phyloP scores from a whole-genome alignment of 352 stramenopile species.

The Phytophthora lateralis region DNA sequence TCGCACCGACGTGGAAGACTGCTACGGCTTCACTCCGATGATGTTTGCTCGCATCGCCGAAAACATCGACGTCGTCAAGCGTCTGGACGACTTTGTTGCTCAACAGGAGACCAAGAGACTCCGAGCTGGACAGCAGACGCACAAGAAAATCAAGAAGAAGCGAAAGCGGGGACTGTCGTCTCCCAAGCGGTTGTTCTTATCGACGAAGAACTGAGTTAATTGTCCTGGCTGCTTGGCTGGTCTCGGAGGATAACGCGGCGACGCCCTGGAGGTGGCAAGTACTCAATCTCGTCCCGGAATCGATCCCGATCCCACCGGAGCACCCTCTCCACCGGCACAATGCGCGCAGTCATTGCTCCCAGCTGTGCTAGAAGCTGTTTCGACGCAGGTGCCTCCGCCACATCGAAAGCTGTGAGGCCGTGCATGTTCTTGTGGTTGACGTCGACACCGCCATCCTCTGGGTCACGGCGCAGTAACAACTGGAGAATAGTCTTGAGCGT shows the following conservation, averaged over 20 bases:
- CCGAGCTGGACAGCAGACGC: constrained; percentile 29
- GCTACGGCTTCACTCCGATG: constrained; percentile 69
- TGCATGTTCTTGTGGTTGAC: constrained; percentile 80
- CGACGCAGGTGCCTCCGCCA: constrained; percentile 45
- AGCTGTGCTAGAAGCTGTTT: constrained; percentile 54
- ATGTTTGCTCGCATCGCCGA: constrained; percentile 76
- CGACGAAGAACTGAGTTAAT: constrained; percentile 40
- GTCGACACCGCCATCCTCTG: constrained; percentile 35
- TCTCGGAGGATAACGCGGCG: constrained; percentile 42
- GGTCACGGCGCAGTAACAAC: constrained; percentile 35
- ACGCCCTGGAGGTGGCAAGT: constrained; percentile 35
- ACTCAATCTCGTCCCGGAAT: constrained; percentile 54
- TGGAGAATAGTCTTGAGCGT: constrained; percentile 31
- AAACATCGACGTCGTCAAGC: constrained; percentile 64
- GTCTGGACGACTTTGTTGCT: constrained; percentile 56
- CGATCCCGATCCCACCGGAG: constrained; percentile 57
- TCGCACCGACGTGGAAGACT: constrained; percentile 55
- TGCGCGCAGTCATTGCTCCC: constrained; percentile 46
- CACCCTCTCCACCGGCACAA: constrained; percentile 53
- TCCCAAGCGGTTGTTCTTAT: constrained; percentile 62
- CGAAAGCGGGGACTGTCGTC: constrained; percentile 29
- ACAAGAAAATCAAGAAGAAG: constrained; percentile 40
- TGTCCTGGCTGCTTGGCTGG: constrained; percentile 4
- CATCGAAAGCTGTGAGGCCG: constrained; percentile 64
- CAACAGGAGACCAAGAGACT: constrained; percentile 39